These are phyloP conservation scores for Capillidium heterosporum DNA, from an alignment of 371 early-diverging fungal genomes.

Conservation along the genomic window DNA sequence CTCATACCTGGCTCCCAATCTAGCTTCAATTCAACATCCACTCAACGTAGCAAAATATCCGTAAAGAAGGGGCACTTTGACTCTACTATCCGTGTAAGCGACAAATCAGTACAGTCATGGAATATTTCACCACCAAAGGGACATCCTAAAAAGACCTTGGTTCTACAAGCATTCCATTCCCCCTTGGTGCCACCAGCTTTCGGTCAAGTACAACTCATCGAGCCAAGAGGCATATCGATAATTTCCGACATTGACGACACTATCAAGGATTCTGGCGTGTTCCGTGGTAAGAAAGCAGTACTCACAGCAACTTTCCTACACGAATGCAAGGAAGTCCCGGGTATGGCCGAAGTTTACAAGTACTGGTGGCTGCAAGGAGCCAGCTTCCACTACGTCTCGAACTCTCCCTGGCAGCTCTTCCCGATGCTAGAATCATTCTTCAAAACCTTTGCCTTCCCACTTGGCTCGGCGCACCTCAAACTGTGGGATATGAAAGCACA, in stretches of 20 bases:
- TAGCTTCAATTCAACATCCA: too few relatives aligned
- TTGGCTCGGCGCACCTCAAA: constrained; percentile 54
- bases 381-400: constrained; percentile 79
- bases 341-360: constrained; percentile 19
- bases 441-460: constrained; percentile 45
- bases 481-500: constrained; percentile 20
- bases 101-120: constrained; percentile 1
- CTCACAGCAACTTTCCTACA: constrained; percentile 48
- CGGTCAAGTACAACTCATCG: constrained; percentile 28
- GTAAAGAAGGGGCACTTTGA: background rate
- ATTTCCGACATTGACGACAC: constrained; percentile 83
- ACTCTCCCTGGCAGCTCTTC: constrained; percentile 74
- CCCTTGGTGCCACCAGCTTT: constrained; percentile 9
- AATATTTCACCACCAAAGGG: background rate
- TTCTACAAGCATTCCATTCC: constrained; percentile 3
- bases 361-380: constrained; percentile 37
- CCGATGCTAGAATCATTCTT: constrained; percentile 56
- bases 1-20: background rate
- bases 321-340: constrained; percentile 24
- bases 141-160: background rate
- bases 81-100: constrained; percentile 1
- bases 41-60: background rate
- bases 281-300: constrained; percentile 42
- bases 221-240: constrained; percentile 44
- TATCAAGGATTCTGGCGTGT: constrained; percentile 60